phyloP scores from a whole-genome alignment of 2,329 filamentous ascomycete genomes.

The Sporothrix curviconia region DNA sequence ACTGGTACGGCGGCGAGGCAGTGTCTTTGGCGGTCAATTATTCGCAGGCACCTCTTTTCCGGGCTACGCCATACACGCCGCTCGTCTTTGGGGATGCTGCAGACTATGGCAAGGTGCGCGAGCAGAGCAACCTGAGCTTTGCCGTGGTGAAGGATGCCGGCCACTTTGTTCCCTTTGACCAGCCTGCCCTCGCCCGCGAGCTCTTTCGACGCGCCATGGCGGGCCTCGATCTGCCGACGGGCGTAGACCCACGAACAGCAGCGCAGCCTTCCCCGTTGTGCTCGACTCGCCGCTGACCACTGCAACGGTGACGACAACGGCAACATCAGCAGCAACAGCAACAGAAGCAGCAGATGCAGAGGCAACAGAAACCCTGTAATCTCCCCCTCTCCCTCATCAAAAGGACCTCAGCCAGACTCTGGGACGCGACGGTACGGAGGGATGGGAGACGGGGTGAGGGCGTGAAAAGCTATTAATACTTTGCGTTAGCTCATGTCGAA shows the following conservation, averaged over 20 bases:
- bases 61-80: slow-evolving; percentile 56
- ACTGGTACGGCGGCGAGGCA: slow-evolving; percentile 56
- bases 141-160: slow-evolving; percentile 50
- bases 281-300: slow-evolving; percentile 2
- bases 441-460: not conserved
- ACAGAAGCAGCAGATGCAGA: not conserved
- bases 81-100: slow-evolving; percentile 33
- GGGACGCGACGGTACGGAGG: slow-evolving; percentile 2
- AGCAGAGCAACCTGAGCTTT: slow-evolving; percentile 62
- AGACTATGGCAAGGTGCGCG: slow-evolving; percentile 61
- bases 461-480: not conserved
- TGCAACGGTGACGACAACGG: not conserved
- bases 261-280: not conserved
- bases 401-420: not conserved
- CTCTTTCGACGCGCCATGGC: slow-evolving; percentile 25
- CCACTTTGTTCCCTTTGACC: slow-evolving; percentile 34
- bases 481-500: too few relatives aligned
- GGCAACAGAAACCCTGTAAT: not conserved
- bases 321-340: not conserved
- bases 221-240: slow-evolving; percentile 24
- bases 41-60: slow-evolving; percentile 37
- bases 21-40: slow-evolving; percentile 49
- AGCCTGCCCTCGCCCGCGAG: slow-evolving; percentile 23
- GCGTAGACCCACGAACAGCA: slow-evolving; percentile 5
- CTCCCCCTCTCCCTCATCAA: too few relatives aligned